Conservation (phyloP, 352 stramenopile genomes). For the Phytophthora litchii region DNA sequence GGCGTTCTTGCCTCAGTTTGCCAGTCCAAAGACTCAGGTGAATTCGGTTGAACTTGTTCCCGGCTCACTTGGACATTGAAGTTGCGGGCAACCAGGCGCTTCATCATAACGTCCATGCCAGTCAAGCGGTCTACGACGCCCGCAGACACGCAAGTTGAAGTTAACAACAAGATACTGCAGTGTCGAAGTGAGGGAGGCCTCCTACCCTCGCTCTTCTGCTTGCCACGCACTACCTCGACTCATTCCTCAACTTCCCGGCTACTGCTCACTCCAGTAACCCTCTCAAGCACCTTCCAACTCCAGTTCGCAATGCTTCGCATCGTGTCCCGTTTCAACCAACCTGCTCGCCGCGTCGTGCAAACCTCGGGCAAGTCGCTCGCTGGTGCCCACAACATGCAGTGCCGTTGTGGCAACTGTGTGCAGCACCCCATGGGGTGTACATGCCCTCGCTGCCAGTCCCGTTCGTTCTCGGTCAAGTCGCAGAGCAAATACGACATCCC, state of each 20-base stretch:
- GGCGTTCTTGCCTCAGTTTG: slow-evolving; percentile 2
- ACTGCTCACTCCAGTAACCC: slow-evolving; percentile 27
- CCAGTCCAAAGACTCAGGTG: slow-evolving; percentile 1
- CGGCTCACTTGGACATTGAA: slow-evolving; percentile 28
- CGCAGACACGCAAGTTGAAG: slow-evolving; percentile 34
- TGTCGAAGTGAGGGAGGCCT: slow-evolving; percentile 16
- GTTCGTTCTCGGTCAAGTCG: slow-evolving; percentile 50
- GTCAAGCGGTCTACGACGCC: slow-evolving; percentile 6
- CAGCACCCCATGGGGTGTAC: slow-evolving; percentile 33
- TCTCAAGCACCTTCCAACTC: slow-evolving; percentile 3
- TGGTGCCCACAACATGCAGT: slow-evolving; percentile 30
- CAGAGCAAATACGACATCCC: slow-evolving; percentile 55
- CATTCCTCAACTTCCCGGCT: slow-evolving; percentile 30
- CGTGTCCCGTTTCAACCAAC: slow-evolving; percentile 38
- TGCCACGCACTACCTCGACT: slow-evolving; percentile 23
- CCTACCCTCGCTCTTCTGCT: neutral
- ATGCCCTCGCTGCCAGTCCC: slow-evolving; percentile 34
- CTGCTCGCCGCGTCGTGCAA: slow-evolving; percentile 21
- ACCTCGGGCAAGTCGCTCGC: slow-evolving; percentile 25
- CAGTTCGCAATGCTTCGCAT: slow-evolving; percentile 35
- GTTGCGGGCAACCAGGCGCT: slow-evolving; percentile 11
- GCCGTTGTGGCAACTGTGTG: slow-evolving; percentile 41
- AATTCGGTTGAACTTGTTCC: slow-evolving; percentile 30
- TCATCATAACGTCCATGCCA: neutral
- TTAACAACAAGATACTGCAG: slow-evolving; percentile 23